These are phyloP conservation scores for Phytophthora tubulina DNA, from an alignment of 352 stramenopile species.

Conservation along the genomic window DNA sequence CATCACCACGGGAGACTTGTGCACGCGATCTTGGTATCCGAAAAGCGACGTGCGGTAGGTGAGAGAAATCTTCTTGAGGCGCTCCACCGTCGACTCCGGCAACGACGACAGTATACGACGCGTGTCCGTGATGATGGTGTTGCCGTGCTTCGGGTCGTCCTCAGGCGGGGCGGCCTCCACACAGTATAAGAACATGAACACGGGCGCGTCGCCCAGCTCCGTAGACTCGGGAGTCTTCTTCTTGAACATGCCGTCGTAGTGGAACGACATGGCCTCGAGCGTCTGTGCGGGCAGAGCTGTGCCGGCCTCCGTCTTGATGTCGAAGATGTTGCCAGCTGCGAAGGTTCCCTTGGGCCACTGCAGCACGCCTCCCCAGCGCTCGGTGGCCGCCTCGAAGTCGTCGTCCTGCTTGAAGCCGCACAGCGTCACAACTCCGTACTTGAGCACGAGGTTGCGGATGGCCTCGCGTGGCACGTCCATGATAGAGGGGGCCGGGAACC, in stretches of 20 bases:
- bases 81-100: slow-evolving; percentile 27
- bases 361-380: slow-evolving; percentile 32
- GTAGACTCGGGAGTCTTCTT: slow-evolving; percentile 35
- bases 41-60: slow-evolving; percentile 30
- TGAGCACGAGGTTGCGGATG: slow-evolving; percentile 30
- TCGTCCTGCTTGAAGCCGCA: slow-evolving; percentile 37
- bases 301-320: slow-evolving; percentile 29
- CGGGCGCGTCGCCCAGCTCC: slow-evolving; percentile 29
- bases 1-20: slow-evolving; percentile 30
- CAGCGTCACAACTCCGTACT: slow-evolving; percentile 29
- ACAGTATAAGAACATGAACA: slow-evolving; percentile 39
- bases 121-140: slow-evolving; percentile 38
- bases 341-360: slow-evolving; percentile 34
- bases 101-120: slow-evolving; percentile 26
- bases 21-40: background rate
- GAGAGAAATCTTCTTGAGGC: slow-evolving; percentile 34
- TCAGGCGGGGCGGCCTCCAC: slow-evolving; percentile 24
- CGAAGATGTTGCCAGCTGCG: slow-evolving; percentile 32
- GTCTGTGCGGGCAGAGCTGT: slow-evolving; percentile 26
- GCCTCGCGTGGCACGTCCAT: slow-evolving; percentile 29
- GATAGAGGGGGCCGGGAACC: slow-evolving; percentile 22
- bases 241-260: slow-evolving; percentile 40
- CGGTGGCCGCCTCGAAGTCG: slow-evolving; percentile 28
- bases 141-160: slow-evolving; percentile 35
- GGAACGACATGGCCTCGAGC: slow-evolving; percentile 34